These are phyloP conservation scores for Candida sithepensis DNA, from an alignment of 805 yeast genomes.

Conservation along the genomic window DNA sequence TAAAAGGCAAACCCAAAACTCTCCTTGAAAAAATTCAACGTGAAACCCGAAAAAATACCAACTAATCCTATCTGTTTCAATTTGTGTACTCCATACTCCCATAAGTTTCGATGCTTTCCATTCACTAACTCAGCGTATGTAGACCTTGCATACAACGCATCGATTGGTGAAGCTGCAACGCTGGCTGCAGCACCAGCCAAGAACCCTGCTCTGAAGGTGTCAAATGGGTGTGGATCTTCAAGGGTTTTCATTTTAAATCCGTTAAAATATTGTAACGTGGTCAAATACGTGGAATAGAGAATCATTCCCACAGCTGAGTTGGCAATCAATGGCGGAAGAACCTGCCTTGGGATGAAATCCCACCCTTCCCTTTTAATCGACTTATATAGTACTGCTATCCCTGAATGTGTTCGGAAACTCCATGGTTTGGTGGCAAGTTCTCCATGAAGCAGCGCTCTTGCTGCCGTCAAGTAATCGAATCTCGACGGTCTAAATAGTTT, in stretches of 20 bases:
- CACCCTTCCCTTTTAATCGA: slow-evolving; percentile 80
- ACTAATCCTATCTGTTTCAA: slow-evolving; percentile 68
- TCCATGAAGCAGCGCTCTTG: slow-evolving; percentile 49
- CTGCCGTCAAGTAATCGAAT: slow-evolving; percentile 77
- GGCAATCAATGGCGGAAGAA: slow-evolving; percentile 83
- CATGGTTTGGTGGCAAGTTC: slow-evolving; percentile 46
- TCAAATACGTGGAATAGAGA: slow-evolving; percentile 76
- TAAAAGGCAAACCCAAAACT: slow-evolving; percentile 80
- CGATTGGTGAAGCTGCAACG: slow-evolving; percentile 90
- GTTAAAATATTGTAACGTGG: slow-evolving; percentile 41
- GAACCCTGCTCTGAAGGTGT: slow-evolving; percentile 76
- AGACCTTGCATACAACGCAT: slow-evolving; percentile 83
- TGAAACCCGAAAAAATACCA: slow-evolving; percentile 89
- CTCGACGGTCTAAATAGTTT: slow-evolving; percentile 88
- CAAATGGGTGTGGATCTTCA: slow-evolving; percentile 37
- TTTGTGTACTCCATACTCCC: slow-evolving; percentile 72
- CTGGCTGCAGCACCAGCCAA: slow-evolving; percentile 86
- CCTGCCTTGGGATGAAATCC: slow-evolving; percentile 79
- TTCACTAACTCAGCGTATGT: slow-evolving; percentile 68
- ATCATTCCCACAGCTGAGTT: slow-evolving; percentile 88
- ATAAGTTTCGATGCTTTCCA: slow-evolving; percentile 65
- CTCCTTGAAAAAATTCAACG: slow-evolving; percentile 75
- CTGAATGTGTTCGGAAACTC: slow-evolving; percentile 66
- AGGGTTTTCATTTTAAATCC: slow-evolving; percentile 17
- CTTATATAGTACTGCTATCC: slow-evolving; percentile 65